A percentile compares a stretch with the other conserved stretches of the same genome.
These are phyloP conservation scores for Acanthamoeba sp. DNA, from an alignment of 208 protist species.

Conservation along the genomic window DNA sequence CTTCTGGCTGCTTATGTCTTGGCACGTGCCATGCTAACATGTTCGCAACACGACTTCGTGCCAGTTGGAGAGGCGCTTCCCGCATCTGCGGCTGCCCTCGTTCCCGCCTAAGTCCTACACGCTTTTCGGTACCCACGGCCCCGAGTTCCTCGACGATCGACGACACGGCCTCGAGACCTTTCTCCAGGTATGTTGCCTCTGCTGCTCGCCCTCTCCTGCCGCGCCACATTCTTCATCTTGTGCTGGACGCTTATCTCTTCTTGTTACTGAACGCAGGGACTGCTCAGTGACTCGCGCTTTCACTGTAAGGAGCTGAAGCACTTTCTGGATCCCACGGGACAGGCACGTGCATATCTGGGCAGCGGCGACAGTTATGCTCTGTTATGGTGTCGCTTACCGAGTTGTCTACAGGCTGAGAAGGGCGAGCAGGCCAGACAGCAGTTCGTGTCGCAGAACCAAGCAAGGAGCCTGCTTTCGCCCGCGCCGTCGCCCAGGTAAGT, in stretches of 20 bases:
- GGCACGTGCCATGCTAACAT: too few relatives aligned
- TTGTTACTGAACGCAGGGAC: background rate
- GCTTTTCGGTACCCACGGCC: background rate
- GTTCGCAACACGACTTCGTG: too few relatives aligned
- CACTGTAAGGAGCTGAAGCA: background rate
- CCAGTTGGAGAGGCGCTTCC: constrained; percentile 1
- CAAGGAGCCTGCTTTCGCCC: background rate
- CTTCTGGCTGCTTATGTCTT: too few relatives aligned
- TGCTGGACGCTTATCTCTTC: background rate
- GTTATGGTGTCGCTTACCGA: background rate
- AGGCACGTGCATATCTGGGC: background rate
- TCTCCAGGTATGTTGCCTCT: background rate
- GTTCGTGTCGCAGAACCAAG: background rate
- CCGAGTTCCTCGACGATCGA: constrained; percentile 12
- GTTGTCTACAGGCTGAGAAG: background rate
- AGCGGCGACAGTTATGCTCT: background rate
- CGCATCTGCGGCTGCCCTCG: background rate
- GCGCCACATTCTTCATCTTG: background rate
- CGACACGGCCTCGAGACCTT: background rate
- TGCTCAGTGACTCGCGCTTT: constrained; percentile 12
- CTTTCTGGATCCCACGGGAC: background rate
- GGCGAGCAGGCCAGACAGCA: background rate
- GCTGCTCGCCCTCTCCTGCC: background rate
- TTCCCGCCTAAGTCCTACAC: constrained; percentile 46
- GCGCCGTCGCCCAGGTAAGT: background rate